Percentiles rank a stretch among this genome's conserved stretches.
These are phyloP conservation scores for Aethionema arabicum DNA, from an alignment of 345 rosid species.

Conservation along the genomic window DNA sequence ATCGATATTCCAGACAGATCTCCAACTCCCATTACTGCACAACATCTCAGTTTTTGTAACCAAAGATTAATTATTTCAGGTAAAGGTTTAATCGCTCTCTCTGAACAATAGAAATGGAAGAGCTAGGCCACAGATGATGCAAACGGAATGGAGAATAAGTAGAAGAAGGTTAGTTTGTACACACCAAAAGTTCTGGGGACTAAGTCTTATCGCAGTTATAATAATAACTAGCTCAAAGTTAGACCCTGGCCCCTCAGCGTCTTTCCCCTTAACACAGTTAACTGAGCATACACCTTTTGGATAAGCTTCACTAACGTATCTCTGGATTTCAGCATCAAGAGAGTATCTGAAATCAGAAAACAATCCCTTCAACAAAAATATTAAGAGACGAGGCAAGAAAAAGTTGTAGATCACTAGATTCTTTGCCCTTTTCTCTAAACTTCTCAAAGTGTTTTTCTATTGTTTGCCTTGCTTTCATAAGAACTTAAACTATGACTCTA, in stretches of 20 bases:
- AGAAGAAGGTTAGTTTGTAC: conserved; percentile 32
- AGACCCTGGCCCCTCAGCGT: conserved; percentile 77
- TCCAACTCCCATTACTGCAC: conserved; percentile 92
- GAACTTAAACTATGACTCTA: conserved; percentile 7
- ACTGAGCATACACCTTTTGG: conserved; percentile 88
- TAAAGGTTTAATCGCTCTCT: not conserved
- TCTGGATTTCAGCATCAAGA: conserved; percentile 78
- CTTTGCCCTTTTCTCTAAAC: too few relatives aligned
- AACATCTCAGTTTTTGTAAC: conserved; percentile 28
- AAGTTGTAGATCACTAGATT: too few relatives aligned
- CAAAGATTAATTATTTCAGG: not conserved
- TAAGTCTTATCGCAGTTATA: conserved; percentile 76
- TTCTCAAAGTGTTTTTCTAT: conserved; percentile 4
- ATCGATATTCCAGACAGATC: conserved; percentile 81
- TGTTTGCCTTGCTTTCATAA: conserved; percentile 6
- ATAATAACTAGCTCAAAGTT: conserved; percentile 86
- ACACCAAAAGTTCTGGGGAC: conserved; percentile 96
- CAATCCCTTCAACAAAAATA: conserved; percentile 16
- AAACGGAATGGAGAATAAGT: conserved; percentile 13
- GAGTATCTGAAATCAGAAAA: conserved; percentile 58
- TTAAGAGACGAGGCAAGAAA: not conserved
- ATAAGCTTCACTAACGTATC: conserved; percentile 84
- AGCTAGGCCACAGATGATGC: conserved; percentile 8
- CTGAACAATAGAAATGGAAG: not conserved
- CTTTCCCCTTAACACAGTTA: conserved; percentile 74